Evolutionary conservation across 257 asterid species (phyloP).

Genomic region (Nicotiana tabacum): DNA sequence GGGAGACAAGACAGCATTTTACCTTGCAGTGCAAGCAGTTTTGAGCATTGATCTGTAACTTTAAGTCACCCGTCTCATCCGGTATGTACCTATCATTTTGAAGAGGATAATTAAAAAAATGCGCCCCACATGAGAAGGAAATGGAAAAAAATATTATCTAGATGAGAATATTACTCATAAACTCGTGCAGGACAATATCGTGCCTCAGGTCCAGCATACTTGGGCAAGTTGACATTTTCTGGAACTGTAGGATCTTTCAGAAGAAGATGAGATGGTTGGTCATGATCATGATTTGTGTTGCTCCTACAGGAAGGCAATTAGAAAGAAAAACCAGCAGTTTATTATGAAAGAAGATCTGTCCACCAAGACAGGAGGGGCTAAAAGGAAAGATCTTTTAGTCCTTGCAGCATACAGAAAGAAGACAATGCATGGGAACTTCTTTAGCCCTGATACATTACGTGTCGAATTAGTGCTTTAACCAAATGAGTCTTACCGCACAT

Average conservation of each 20-base stretch:
- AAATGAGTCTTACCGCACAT: neutral
- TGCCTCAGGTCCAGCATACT: constrained; percentile 82
- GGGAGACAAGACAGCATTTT: constrained; percentile 10
- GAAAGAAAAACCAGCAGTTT: neutral
- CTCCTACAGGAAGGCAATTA: constrained; percentile 46
- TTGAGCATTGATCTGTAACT: constrained; percentile 93
- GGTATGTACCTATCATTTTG: constrained; percentile 48
- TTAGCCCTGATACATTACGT: no score
- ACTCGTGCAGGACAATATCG: constrained; percentile 97
- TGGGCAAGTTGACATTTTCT: constrained; percentile 61
- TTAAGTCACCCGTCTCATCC: constrained; percentile 57
- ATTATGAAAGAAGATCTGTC: neutral
- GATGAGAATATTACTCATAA: constrained; percentile 57
- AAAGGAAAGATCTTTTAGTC: neutral
- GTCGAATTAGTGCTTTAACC: neutral
- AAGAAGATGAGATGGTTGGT: constrained; percentile 90
- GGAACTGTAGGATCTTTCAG: constrained; percentile 66
- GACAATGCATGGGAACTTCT: no score
- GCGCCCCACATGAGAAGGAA: neutral
- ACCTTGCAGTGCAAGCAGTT: constrained; percentile 99
- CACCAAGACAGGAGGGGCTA: neutral
- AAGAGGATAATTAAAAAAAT: neutral
- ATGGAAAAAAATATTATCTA: neutral
- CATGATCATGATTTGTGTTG: constrained; percentile 91
- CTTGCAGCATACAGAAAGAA: neutral